Evolutionary conservation across 2,329 filamentous ascomycete species (phyloP).

Genomic region (Penicillium sp.): DNA sequence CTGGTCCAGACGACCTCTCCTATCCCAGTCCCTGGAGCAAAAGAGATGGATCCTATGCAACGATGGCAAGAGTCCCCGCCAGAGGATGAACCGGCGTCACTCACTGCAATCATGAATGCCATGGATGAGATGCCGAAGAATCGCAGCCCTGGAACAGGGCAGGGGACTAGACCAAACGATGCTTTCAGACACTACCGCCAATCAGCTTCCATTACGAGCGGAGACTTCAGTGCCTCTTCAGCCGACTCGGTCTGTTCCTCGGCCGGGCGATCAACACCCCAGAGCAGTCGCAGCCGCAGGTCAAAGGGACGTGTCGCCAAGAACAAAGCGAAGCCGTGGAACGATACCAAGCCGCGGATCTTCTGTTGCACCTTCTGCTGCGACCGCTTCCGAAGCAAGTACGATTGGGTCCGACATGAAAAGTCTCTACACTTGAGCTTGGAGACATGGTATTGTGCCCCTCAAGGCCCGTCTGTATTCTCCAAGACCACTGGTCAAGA

Average conservation of each 20-base stretch:
- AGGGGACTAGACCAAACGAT: neutral
- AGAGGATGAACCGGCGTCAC: slow-evolving; percentile 49
- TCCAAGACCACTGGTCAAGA: slow-evolving; percentile 7
- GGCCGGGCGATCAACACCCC: slow-evolving; percentile 23
- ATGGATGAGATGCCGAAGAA: slow-evolving; percentile 20
- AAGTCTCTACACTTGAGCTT: slow-evolving; percentile 16
- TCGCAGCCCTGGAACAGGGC: neutral
- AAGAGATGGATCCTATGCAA: slow-evolving; percentile 44
- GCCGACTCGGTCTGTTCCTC: slow-evolving; percentile 16
- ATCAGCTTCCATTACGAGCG: slow-evolving; percentile 9
- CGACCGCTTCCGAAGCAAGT: slow-evolving; percentile 15
- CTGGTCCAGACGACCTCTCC: neutral
- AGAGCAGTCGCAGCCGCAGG: slow-evolving; percentile 10
- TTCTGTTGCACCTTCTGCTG: slow-evolving; percentile 22
- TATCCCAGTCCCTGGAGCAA: slow-evolving; percentile 4
- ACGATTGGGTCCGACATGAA: slow-evolving; percentile 20
- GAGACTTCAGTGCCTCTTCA: slow-evolving; percentile 19
- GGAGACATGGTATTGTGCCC: slow-evolving; percentile 19
- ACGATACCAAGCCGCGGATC: slow-evolving; percentile 5
- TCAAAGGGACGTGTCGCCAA: neutral
- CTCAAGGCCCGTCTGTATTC: slow-evolving; percentile 3
- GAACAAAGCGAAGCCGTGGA: slow-evolving; percentile 7
- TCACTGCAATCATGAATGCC: slow-evolving; percentile 45
- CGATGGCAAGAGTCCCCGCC: slow-evolving; percentile 51
- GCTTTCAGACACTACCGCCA: slow-evolving; percentile 11